Evolutionary conservation across 352 stramenopile genomes (phyloP).

Genomic region (Peronosclerospora sorghi): DNA sequence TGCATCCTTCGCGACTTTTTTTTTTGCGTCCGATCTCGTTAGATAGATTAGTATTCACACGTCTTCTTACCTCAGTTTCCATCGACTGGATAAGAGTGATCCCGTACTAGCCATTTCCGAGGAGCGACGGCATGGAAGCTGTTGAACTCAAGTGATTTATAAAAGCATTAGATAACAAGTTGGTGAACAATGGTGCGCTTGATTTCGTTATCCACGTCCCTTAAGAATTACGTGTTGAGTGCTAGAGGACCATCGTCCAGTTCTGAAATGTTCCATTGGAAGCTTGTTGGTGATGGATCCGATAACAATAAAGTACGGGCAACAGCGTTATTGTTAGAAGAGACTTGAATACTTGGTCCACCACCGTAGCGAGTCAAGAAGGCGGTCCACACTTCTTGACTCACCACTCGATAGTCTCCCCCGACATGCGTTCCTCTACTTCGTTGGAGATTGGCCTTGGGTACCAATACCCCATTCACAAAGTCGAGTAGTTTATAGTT

Average conservation of each 20-base stretch:
- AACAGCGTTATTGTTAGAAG: constrained; percentile 4
- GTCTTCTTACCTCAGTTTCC: constrained; percentile 14
- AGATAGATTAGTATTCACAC: no score
- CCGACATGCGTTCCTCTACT: constrained; percentile 25
- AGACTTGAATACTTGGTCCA: constrained; percentile 46
- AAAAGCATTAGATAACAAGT: neutral
- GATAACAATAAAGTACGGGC: neutral
- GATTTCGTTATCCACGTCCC: neutral
- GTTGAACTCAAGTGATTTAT: constrained; percentile 10
- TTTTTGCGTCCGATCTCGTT: no score
- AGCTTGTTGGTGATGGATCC: neutral
- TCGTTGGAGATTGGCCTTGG: constrained; percentile 29
- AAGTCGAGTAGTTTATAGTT: constrained; percentile 65
- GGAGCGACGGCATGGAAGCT: constrained; percentile 12
- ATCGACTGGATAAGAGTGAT: constrained; percentile 13
- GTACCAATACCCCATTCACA: constrained; percentile 44
- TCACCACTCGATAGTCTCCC: constrained; percentile 54
- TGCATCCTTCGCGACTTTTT: no score
- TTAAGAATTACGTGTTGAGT: constrained; percentile 6
- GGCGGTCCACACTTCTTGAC: constrained; percentile 52
- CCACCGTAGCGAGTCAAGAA: constrained; percentile 52
- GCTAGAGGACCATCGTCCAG: constrained; percentile 27
- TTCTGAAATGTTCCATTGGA: constrained; percentile 43
- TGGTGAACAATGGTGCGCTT: neutral
- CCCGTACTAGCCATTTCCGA: constrained; percentile 9